Evolutionary conservation across 2,329 filamentous ascomycete species (phyloP), one percentile per base, ranked within the genome.

Genomic region (Aspergillus hortae): DNA sequence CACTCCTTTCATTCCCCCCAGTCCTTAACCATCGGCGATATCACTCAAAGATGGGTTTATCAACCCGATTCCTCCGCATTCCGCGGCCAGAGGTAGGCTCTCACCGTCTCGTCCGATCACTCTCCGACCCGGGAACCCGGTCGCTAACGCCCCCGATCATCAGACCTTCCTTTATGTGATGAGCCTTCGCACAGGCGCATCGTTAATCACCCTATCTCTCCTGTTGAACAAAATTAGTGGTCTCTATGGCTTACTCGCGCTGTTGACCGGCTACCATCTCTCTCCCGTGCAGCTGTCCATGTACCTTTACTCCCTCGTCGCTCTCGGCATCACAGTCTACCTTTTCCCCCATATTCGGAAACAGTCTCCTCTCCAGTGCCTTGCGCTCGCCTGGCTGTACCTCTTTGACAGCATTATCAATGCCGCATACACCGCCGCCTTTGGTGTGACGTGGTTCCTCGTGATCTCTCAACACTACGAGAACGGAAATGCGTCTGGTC

Each of bases 161-260:
- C 68, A 96, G 91, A 87, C 84, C 44, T 92, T 96, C 70, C 82
- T 96, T 59, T 90, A 89, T 68, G 78, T 91, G 65, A 87, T 96
- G 77, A 89, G 88, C 67, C 84, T 96, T 49, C 88, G 90, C 63
- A 92, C 89, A 32, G 92, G 90, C 60, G 87, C 89, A 44, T 90
- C 94, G 62, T 81, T 96, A 64, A 90, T 96, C 64, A 86, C 88
- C 4, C 80, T 94, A 56, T 85, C 88, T 10, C 83, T 95, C 58
- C 80, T 95, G 50, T 86, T 96, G 75, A 96, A 96, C 80, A 96
- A 96, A 73, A 83, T 92, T 60, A 92, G 90, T 46, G 92, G 91
- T 52, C 79, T 96, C 61, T 96, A 95, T 73, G 92, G 92, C 59
- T 80, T 96, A 41, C 86, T 96, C 61, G 91, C 92, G 53, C 82